Conservation (phyloP, 2,329 filamentous ascomycete genomes). For the Trichophyton equinum region DNA sequence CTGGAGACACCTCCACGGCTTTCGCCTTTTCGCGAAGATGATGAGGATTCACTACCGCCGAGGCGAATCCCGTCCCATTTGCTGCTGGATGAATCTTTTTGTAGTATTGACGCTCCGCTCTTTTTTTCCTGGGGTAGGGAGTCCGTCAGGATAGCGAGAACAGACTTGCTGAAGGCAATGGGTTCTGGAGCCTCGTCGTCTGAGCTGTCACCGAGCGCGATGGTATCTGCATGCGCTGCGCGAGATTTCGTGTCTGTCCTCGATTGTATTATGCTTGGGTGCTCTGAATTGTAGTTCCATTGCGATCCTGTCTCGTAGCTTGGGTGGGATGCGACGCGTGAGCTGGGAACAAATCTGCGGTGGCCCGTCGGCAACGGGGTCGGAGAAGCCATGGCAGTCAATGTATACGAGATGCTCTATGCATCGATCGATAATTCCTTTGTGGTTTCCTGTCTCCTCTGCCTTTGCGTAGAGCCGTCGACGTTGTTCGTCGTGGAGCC, state of each 20-base stretch:
- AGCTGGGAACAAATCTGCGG: not conserved
- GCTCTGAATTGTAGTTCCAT: not conserved
- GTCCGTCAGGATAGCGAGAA: slow-evolving; percentile 63
- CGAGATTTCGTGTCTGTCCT: not conserved
- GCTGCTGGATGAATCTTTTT: slow-evolving; percentile 16
- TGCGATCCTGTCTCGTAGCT: not conserved
- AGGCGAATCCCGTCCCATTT: slow-evolving; percentile 29
- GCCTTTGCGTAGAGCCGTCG: not conserved
- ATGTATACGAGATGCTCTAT: not conserved
- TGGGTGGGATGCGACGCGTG: not conserved
- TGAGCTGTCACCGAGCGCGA: slow-evolving; percentile 53
- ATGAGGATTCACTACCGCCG: slow-evolving; percentile 22
- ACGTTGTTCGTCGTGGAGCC: not conserved
- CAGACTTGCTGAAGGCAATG: slow-evolving; percentile 86
- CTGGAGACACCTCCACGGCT: slow-evolving; percentile 12
- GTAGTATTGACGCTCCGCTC: slow-evolving; percentile 28
- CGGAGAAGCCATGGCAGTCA: not conserved
- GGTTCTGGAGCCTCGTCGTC: slow-evolving; percentile 87
- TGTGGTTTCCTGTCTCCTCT: not conserved
- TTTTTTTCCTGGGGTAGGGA: slow-evolving; percentile 30
- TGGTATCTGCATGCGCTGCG: not conserved
- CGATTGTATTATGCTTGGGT: not conserved
- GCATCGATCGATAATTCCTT: not conserved
- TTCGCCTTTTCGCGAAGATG: slow-evolving; percentile 9
- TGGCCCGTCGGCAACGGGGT: not conserved